Base-by-base conservation (phyloP, 441 rosid species). In the Eruca vesicaria region DNA sequence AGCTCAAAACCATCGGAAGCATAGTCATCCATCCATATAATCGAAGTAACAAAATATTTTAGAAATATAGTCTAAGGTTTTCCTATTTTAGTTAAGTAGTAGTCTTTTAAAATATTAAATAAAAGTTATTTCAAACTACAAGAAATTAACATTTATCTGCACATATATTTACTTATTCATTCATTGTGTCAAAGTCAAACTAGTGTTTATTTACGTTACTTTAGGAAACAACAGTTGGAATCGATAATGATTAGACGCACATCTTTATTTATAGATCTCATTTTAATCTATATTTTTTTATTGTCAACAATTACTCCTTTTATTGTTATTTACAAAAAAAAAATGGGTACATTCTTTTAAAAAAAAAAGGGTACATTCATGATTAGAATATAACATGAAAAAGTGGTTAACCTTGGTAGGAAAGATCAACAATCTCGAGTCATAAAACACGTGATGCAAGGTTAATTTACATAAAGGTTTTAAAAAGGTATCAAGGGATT, bases 401-500 rank as follows among this genome's bases (percentile, higher is more conserved):
- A 21, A 72, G 6, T 31, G 63, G 36, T 33, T 4, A 18, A 43
- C 31, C 26, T 32, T 60, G 53, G 70, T 50, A 53, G 36, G 9
- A 61, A 72, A 72, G 67, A 66, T 38, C 55, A 78, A 29, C 23
- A 38, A 78, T 50, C 53, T 19, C 41, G 77, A 78, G 69, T 66
- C 77, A 72, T 41, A 41, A 45, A 60, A 36, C 81, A 78, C 81
- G 81, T 78, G 77, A 67, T 78, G 73, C 73, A 78, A 66, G 77
- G 66, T 56, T 29, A 10, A 19, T 9, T 72, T 14, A 50, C 57
- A 66, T 59, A 43, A 71, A 77, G 52, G 52, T 68, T 56, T 32
- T 61, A 66, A 66, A 5, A 53, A 41, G 48, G 16, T 32, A 31
- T 53, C 58, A 68, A 52, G 56, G 56, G 36, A 63, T 15, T 63